These are phyloP conservation scores for Epichloe aotearoae DNA, from an alignment of 2,329 filamentous ascomycete genomes.

Conservation along the genomic window DNA sequence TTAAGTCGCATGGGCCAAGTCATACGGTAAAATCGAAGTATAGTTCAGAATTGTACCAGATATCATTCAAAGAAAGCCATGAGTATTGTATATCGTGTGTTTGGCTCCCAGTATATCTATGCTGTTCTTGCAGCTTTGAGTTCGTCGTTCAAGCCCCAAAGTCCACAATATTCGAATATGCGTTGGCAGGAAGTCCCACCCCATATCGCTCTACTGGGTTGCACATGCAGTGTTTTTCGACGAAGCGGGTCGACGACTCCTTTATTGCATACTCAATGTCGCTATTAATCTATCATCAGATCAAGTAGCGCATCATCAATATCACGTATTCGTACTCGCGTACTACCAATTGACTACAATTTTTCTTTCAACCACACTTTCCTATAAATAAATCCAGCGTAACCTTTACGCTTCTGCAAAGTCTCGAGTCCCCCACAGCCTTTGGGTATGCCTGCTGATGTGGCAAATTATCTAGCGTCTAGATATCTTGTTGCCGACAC, in stretches of 20 bases:
- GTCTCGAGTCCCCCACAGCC: not conserved
- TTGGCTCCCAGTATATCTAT: not conserved
- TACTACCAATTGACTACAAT: too few relatives aligned
- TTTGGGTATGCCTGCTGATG: conserved; percentile 38
- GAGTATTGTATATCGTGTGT: not conserved
- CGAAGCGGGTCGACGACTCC: too few relatives aligned
- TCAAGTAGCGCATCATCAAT: too few relatives aligned
- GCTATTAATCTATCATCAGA: too few relatives aligned
- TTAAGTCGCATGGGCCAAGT: conserved; percentile 4
- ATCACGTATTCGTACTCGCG: too few relatives aligned
- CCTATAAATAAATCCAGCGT: not conserved
- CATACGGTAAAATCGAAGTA: conserved; percentile 6
- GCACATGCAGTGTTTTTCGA: not conserved
- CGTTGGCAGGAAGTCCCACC: conserved; percentile 3
- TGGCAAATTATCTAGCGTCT: conserved; percentile 78
- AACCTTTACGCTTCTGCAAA: too few relatives aligned
- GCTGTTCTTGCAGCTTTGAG: not conserved
- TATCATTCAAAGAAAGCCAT: not conserved
- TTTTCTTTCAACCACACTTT: not conserved
- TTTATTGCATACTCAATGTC: not conserved
- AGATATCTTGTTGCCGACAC: conserved; percentile 63
- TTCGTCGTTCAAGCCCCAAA: not conserved
- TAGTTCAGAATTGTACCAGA: not conserved
- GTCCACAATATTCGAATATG: not conserved
- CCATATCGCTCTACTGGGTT: conserved; percentile 9